Evolutionary conservation across 441 rosid genomes (phyloP), one percentile per base, ranked within the genome.

Genomic region (Eutrema salsugineum): DNA sequence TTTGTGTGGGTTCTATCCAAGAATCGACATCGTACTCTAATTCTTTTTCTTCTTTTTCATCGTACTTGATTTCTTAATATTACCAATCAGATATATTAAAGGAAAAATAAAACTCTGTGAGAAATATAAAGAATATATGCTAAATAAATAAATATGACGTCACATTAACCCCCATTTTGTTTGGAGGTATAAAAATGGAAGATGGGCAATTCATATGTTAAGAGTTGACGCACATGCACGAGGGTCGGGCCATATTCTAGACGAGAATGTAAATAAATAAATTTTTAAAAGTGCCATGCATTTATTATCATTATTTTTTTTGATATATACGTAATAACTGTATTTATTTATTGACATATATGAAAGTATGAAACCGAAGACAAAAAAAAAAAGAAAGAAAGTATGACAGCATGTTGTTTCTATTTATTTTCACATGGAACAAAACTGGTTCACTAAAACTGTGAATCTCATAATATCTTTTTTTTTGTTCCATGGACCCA

Each of bases 381-480:
- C n/a, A n/a, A n/a, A n/a, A n/a, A n/a, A n/a, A n/a, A n/a, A n/a
- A n/a, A n/a, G n/a, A n/a, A n/a, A n/a, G 49, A 48, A 20, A 68
- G 33, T 16, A 59, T 27, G 49, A 49, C 14, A 68, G 46, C 72
- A 55, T 68, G 63, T 68, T 44, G 47, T 68, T 68, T 57, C 17
- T 44, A 68, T 57, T 57, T 68, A 68, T n/a, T 68, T 60, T 70
- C 75, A 60, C 75, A 70, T 70, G 68, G 63, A 63, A 42, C n/a
- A 42, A 68, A 75, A 75, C 65, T 68, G 64, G 73, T 75, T 75
- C 50, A 35, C 63, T 16, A 32, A 75, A 62, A 46, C 60, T 11
- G 70, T 75, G 79, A 75, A 62, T 63, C 74, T 19, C 65, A 55
- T 54, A 68, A 68, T 68, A 68, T 75, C 11, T 75, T 36, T 24